Percentiles rank a stretch among this genome's conserved stretches.
These are phyloP conservation scores for Botrytis porri DNA, from an alignment of 2,329 filamentous ascomycete species.

Conservation along the genomic window DNA sequence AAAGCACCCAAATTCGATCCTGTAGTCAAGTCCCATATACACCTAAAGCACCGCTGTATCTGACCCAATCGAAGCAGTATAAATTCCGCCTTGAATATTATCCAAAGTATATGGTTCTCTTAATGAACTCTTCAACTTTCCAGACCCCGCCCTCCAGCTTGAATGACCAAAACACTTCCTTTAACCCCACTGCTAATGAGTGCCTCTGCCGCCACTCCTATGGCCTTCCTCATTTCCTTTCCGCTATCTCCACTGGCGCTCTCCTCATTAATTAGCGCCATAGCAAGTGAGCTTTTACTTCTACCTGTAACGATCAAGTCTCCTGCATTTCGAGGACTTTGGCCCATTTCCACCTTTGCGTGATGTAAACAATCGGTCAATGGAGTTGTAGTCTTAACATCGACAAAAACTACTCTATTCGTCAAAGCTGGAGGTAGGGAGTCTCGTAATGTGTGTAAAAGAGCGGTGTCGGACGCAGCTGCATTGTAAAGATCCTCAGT, in stretches of 20 bases:
- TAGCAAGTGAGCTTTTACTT: constrained; percentile 32
- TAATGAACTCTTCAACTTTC: constrained; percentile 17
- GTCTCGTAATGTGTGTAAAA: constrained; percentile 56
- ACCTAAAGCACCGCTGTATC: neutral
- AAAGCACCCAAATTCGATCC: neutral
- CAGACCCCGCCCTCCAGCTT: constrained; percentile 46
- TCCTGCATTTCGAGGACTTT: constrained; percentile 62
- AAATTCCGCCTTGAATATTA: neutral
- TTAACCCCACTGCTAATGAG: constrained; percentile 58
- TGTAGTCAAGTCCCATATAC: neutral
- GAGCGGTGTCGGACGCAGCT: constrained; percentile 41
- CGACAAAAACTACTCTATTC: constrained; percentile 56
- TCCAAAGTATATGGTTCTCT: neutral
- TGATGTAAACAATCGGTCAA: constrained; percentile 45
- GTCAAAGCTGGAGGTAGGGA: constrained; percentile 52
- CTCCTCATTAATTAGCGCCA: constrained; percentile 23
- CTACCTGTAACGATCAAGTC: constrained; percentile 68
- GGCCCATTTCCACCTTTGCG: constrained; percentile 58
- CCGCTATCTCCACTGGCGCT: constrained; percentile 31
- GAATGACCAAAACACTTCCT: constrained; percentile 68
- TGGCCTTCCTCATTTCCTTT: constrained; percentile 48
- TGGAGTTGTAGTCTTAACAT: constrained; percentile 44
- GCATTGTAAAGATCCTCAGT: constrained; percentile 29
- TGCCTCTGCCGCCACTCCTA: constrained; percentile 59
- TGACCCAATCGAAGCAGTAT: neutral